phyloP scores from a whole-genome alignment of 129 eudicot species.

The Apium graveolens region DNA sequence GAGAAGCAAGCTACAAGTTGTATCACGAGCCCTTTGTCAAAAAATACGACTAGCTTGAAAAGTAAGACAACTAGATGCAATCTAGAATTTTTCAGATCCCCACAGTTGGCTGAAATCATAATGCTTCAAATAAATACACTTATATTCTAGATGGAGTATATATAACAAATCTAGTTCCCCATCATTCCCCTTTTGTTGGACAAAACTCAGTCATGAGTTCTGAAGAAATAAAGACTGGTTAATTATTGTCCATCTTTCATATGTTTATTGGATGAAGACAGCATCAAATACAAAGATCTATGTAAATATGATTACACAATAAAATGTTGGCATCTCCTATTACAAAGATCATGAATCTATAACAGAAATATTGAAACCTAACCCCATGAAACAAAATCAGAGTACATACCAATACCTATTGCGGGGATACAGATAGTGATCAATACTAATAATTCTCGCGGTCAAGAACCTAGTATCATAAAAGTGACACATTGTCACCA shows the following conservation, averaged over 20 bases:
- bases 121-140: not conserved
- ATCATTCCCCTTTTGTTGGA: not conserved
- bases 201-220: not conserved
- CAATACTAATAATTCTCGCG: too few species aligned
- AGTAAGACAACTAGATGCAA: not conserved
- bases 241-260: not conserved
- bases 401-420: too few species aligned
- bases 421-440: too few species aligned
- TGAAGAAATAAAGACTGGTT: not conserved
- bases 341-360: not conserved
- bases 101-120: not conserved
- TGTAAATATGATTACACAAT: not conserved
- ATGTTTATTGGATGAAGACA: not conserved
- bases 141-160: not conserved
- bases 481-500: not conserved
- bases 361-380: not conserved
- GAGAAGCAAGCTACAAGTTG: not conserved
- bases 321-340: not conserved
- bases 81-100: not conserved
- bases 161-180: not conserved
- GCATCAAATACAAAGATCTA: not conserved
- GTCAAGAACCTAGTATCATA: too few species aligned
- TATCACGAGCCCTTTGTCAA: not conserved
- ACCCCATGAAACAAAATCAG: not conserved
- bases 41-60: not conserved